Conservation (phyloP, 179 eudicot species). For the Nepenthes alata region DNA sequence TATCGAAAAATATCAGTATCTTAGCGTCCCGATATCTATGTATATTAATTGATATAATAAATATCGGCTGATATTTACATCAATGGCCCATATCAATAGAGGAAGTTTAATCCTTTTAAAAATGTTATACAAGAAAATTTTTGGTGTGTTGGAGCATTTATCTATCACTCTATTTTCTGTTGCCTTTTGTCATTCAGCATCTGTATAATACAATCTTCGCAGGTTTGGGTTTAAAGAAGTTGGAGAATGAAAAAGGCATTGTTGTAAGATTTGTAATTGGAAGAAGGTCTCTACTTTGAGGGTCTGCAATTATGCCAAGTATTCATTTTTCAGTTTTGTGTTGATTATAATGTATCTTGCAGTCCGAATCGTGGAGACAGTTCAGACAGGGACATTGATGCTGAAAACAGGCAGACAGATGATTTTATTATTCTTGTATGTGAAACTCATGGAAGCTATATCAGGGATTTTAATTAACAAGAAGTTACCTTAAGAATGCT, state of each 20-base stretch:
- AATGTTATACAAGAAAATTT: too few species aligned
- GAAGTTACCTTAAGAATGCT: neutral
- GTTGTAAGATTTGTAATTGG: slow-evolving; percentile 85
- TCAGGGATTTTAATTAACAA: too few species aligned
- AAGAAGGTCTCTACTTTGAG: slow-evolving; percentile 52
- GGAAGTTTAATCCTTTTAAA: too few species aligned
- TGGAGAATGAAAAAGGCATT: slow-evolving; percentile 71
- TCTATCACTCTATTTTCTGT: too few species aligned
- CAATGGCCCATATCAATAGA: too few species aligned
- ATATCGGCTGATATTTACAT: too few species aligned
- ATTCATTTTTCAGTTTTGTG: slow-evolving; percentile 8
- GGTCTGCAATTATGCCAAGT: slow-evolving; percentile 2
- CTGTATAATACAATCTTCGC: slow-evolving; percentile 7
- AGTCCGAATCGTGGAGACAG: slow-evolving; percentile 64
- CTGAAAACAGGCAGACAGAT: slow-evolving; percentile 45
- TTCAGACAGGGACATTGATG: slow-evolving; percentile 62
- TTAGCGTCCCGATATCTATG: too few species aligned
- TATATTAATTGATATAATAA: too few species aligned
- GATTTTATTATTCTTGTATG: slow-evolving; percentile 80
- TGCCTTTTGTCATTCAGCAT: too few species aligned
- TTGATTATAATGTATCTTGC: slow-evolving; percentile 23
- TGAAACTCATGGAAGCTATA: slow-evolving; percentile 2
- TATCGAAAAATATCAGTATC: too few species aligned
- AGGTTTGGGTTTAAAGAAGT: slow-evolving; percentile 51
- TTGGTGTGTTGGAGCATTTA: too few species aligned